Percentiles rank a stretch among this genome's conserved stretches.
These are phyloP conservation scores for Diddensiella transvaalensis DNA, from an alignment of 805 yeast species.

Conservation along the genomic window DNA sequence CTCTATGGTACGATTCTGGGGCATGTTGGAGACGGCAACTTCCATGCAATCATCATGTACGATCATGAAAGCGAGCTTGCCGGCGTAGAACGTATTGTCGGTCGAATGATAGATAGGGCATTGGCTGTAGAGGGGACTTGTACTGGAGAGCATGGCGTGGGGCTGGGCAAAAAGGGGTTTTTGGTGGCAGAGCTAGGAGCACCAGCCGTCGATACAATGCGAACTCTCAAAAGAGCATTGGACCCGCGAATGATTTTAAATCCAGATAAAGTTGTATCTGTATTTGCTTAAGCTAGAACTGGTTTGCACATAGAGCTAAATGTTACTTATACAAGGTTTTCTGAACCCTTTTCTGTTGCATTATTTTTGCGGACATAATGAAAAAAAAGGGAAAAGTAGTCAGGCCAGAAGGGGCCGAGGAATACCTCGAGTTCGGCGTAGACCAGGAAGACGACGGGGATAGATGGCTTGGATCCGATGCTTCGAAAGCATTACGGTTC, in stretches of 20 bases:
- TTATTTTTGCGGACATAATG: too few relatives aligned
- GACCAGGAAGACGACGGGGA: slow-evolving; percentile 72
- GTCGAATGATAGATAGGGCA: slow-evolving; percentile 69
- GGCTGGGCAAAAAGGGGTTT: slow-evolving; percentile 69
- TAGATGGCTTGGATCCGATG: slow-evolving; percentile 64
- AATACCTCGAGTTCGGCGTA: slow-evolving; percentile 53
- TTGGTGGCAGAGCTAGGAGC: slow-evolving; percentile 64
- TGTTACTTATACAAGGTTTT: too few relatives aligned
- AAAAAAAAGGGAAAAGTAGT: slow-evolving; percentile 13
- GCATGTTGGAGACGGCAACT: slow-evolving; percentile 91
- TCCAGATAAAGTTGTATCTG: slow-evolving; percentile 73
- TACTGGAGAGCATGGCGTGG: slow-evolving; percentile 89
- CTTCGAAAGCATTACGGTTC: slow-evolving; percentile 60
- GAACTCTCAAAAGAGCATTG: slow-evolving; percentile 65
- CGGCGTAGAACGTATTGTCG: slow-evolving; percentile 55
- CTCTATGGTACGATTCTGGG: slow-evolving; percentile 68
- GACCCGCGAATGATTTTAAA: slow-evolving; percentile 74
- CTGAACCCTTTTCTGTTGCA: too few relatives aligned
- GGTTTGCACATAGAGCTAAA: too few relatives aligned
- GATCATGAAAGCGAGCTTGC: slow-evolving; percentile 47
- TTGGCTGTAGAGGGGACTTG: slow-evolving; percentile 75
- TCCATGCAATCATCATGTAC: slow-evolving; percentile 71
- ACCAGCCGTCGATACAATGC: slow-evolving; percentile 66
- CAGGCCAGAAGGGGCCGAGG: slow-evolving; percentile 43
- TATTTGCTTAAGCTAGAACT: slow-evolving; percentile 25